Base-by-base conservation (phyloP, 768 basidiomycete genomes). In the Suillus americanus region DNA sequence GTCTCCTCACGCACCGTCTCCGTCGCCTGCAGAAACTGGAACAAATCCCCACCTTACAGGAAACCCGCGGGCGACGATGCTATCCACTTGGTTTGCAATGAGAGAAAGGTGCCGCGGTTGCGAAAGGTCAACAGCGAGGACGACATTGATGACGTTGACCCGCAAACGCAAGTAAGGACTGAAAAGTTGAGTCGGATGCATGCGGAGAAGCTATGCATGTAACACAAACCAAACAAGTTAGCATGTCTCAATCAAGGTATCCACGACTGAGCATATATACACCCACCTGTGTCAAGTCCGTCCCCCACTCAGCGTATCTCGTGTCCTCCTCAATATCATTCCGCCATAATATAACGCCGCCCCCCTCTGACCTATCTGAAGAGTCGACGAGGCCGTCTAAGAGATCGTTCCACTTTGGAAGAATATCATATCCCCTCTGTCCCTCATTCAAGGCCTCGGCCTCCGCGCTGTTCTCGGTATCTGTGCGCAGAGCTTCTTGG, bases 271-370 rank as follows among this genome's bases (percentile, higher is more conserved):
- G 1, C n/a, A 41, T 35, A 75, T 38, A 75, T 83, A 46, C 68
- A 89, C 89, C 40, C 72, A 70, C 64, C 79, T 79, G 40, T 90
- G 71, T 20, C 85, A 85, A 8, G 85, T 59, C 40, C 5, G 57
- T 41, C 40, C 57, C 40, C 57, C 84, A 89, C 25, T 73, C 71
- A 6, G 80, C 76, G 65, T 90, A 90, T 61, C 87, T 81, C 46
- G 78, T 80, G 75, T 99, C 97, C 67, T 86, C 91, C 78, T 93
- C 90, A 23, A 99, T 76, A 68, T 99, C 89, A 74, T 99, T 99
- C 89, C 90, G 92, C 86, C 92, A 99, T 1, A 89, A 72, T 45
- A 96, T 83, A 4, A 91, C 82, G 41, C 78, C 82, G 0, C 89
- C 94, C 2, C 85, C 93, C 73, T 99, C 97, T 3, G 73, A 70